phyloP scores from a whole-genome alignment of 2,329 filamentous ascomycete genomes.

The Penicillium sp. region DNA sequence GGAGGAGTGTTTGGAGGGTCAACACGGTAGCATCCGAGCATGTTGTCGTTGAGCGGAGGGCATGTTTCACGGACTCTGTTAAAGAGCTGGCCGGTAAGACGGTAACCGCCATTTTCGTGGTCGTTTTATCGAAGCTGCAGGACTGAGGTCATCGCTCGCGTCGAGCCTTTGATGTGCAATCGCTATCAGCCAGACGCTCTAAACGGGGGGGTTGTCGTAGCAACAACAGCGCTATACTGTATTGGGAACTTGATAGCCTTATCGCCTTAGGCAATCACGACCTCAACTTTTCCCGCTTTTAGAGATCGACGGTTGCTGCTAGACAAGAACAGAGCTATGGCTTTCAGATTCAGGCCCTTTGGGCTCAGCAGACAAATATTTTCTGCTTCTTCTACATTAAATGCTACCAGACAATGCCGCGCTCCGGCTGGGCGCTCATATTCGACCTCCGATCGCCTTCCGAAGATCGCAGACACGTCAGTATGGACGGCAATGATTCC shows the following conservation, averaged over 20 bases:
- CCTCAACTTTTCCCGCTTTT: conserved; percentile 9
- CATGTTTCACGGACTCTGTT: conserved; percentile 45
- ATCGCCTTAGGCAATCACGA: conserved; percentile 9
- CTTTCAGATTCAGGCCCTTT: conserved; percentile 13
- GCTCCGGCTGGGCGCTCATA: conserved; percentile 11
- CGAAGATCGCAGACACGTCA: conserved; percentile 47
- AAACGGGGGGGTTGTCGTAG: conserved; percentile 25
- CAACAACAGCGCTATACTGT: conserved; percentile 22
- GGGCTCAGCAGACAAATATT: conserved; percentile 9
- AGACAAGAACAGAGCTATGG: conserved; percentile 12
- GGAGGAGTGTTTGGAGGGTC: conserved; percentile 35
- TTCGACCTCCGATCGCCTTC: conserved; percentile 19
- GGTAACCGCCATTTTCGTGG: conserved; percentile 26
- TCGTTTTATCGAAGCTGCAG: conserved; percentile 11
- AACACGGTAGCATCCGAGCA: conserved; percentile 43
- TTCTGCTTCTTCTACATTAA: not conserved
- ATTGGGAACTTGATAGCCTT: conserved; percentile 10
- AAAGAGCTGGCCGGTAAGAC: conserved; percentile 25
- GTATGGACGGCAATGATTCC: conserved; percentile 65
- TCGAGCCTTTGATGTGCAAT: conserved; percentile 16
- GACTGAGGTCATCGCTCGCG: conserved; percentile 12
- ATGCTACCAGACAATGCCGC: conserved; percentile 2
- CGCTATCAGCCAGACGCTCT: conserved; percentile 15
- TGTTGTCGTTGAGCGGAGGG: conserved; percentile 46
- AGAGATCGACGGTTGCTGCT: not conserved